These are phyloP conservation scores for Thalassiosira oceanica DNA, from an alignment of 352 stramenopile species.

Conservation along the genomic window DNA sequence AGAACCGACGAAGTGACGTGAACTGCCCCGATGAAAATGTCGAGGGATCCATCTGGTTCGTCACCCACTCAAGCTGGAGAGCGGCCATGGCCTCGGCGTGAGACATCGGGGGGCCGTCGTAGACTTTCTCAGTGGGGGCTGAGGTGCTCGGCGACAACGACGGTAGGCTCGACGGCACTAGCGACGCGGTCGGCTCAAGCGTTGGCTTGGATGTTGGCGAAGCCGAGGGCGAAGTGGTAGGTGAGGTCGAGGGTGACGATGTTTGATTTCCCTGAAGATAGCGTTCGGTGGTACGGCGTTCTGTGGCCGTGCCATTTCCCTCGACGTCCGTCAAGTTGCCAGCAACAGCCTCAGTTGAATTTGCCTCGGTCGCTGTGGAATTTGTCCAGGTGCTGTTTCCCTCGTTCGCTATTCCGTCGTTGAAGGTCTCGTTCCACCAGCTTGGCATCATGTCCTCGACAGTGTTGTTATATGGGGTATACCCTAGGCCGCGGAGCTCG, in stretches of 20 bases:
- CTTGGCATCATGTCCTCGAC: not conserved
- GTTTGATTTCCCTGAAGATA: not conserved
- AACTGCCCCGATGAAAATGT: conserved; percentile 32
- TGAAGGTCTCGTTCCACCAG: not conserved
- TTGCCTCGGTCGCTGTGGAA: not conserved
- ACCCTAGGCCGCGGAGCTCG: not conserved
- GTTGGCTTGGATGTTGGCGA: too few species aligned
- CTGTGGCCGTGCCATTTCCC: too few species aligned
- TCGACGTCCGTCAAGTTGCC: too few species aligned
- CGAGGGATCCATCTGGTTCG: conserved; percentile 37
- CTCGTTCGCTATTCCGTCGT: not conserved
- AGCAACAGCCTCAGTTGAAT: not conserved
- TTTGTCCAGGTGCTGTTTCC: not conserved
- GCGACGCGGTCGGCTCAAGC: not conserved
- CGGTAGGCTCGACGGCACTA: too few species aligned
- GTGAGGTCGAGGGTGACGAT: not conserved
- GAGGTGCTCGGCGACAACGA: not conserved
- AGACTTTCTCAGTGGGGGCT: not conserved
- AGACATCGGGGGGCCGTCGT: not conserved
- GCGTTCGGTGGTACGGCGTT: too few species aligned
- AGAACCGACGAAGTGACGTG: conserved; percentile 31
- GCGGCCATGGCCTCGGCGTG: conserved; percentile 26
- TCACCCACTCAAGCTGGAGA: conserved; percentile 34
- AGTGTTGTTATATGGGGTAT: too few species aligned
- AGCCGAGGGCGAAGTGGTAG: too few species aligned